Conservation (phyloP, 768 basidiomycete genomes). For the Mycena maculata region DNA sequence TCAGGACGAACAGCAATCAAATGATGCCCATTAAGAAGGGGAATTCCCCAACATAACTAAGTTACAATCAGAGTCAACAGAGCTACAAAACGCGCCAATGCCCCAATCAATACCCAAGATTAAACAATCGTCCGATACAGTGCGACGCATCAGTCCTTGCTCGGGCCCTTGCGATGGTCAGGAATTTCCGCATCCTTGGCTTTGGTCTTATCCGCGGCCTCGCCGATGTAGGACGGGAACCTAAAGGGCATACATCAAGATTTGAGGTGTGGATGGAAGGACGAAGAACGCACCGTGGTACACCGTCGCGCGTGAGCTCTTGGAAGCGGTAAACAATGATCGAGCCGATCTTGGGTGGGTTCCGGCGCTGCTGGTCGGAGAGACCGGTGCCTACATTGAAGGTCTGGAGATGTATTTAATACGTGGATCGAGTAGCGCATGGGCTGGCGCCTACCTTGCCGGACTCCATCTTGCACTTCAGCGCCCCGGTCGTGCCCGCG, state of each 20-base stretch:
- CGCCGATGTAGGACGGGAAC: conserved; percentile 66
- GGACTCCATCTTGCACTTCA: conserved; percentile 70
- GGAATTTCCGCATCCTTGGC: conserved; percentile 69
- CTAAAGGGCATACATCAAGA: conserved; percentile 42
- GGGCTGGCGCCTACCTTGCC: conserved; percentile 58
- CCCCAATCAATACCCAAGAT: background rate
- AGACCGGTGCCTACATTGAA: conserved; percentile 70
- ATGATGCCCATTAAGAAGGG: conserved; percentile 38
- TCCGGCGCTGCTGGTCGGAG: conserved; percentile 62
- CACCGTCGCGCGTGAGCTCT: conserved; percentile 66
- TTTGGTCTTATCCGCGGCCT: conserved; percentile 62
- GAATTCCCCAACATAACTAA: conserved; percentile 23
- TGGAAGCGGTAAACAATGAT: conserved; percentile 72
- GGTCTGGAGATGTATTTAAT: conserved; percentile 44
- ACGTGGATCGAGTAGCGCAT: background rate
- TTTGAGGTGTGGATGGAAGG: background rate
- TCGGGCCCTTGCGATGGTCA: conserved; percentile 46
- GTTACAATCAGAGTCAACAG: background rate
- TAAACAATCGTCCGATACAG: background rate
- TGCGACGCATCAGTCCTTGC: conserved; percentile 17
- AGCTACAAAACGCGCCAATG: background rate
- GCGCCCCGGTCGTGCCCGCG: conserved; percentile 59
- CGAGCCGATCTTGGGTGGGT: conserved; percentile 65
- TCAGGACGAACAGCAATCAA: conserved; percentile 51
- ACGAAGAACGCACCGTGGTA: conserved; percentile 57